Percentiles rank a stretch among this genome's conserved stretches.
Evolutionary conservation across 2,329 filamentous ascomycete genomes (phyloP).

Genomic region (Ceratocystis albifundus): DNA sequence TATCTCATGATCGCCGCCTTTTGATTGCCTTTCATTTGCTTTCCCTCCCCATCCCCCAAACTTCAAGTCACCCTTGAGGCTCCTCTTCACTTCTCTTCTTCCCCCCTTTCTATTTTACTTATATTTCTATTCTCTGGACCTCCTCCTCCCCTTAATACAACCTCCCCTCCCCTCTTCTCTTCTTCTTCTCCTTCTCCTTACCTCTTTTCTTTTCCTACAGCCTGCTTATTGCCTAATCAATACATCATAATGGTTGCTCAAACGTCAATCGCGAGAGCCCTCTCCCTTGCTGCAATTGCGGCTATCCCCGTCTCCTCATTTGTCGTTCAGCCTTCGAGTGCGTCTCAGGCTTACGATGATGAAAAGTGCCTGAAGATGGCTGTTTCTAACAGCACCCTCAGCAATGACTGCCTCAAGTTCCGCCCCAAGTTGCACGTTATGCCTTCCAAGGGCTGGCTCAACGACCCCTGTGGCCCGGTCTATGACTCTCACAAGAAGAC

Average conservation of each 20-base stretch:
- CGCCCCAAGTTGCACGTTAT: slow-evolving; percentile 34
- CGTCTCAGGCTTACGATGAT: background rate
- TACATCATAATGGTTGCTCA: slow-evolving; percentile 15
- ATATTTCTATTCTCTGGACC: background rate
- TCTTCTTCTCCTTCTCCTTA: slow-evolving; percentile 2
- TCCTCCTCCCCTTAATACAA: background rate
- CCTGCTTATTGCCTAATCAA: background rate
- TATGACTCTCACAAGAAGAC: slow-evolving; percentile 35
- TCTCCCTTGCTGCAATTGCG: slow-evolving; percentile 16
- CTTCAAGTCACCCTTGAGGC: background rate
- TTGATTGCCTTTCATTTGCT: background rate
- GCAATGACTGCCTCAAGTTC: slow-evolving; percentile 20
- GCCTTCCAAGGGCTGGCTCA: slow-evolving; percentile 33
- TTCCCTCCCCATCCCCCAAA: background rate
- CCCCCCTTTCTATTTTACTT: background rate
- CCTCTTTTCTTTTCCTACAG: slow-evolving; percentile 3
- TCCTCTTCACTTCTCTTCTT: background rate
- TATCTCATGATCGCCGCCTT: background rate
- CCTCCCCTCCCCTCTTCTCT: background rate
- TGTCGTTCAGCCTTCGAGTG: background rate
- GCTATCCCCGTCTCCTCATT: slow-evolving; percentile 8
- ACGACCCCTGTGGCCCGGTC: slow-evolving; percentile 37
- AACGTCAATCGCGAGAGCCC: slow-evolving; percentile 9
- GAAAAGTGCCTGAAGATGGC: slow-evolving; percentile 17
- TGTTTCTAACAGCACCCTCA: slow-evolving; percentile 17